phyloP scores from a whole-genome alignment of 805 yeast genomes.

The Kazachstania taianensis region DNA sequence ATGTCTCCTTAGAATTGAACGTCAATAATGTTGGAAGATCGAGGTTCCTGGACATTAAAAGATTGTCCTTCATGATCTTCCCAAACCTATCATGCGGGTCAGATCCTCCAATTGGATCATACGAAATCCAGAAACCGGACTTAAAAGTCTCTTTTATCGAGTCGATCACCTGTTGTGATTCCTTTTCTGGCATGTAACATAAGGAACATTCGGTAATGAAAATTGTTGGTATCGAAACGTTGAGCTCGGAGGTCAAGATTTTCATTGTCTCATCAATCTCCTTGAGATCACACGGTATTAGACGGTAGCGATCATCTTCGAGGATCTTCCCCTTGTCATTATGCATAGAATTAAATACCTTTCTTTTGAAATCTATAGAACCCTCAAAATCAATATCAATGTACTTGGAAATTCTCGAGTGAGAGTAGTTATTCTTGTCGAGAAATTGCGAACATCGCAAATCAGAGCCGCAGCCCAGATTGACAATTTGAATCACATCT shows the following conservation, averaged over 20 bases:
- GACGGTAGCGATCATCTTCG: conserved; percentile 18
- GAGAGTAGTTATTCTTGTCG: too few species aligned
- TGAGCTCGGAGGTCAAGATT: conserved; percentile 4
- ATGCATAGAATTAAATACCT: conserved; percentile 8
- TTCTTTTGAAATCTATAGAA: conserved; percentile 35
- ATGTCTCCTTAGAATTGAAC: conserved; percentile 31
- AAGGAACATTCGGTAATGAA: conserved; percentile 49
- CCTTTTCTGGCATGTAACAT: conserved; percentile 40
- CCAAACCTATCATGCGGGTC: conserved; percentile 36
- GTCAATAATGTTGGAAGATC: conserved; percentile 32
- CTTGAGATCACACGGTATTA: conserved; percentile 30
- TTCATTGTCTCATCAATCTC: conserved; percentile 19
- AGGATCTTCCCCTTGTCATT: conserved; percentile 4
- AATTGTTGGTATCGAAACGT: conserved; percentile 34
- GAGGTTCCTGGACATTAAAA: conserved; percentile 38
- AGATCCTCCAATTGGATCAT: conserved; percentile 53
- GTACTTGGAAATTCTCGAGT: conserved; percentile 25
- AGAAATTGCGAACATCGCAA: conserved; percentile 38
- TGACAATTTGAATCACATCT: conserved; percentile 38
- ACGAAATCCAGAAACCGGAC: conserved; percentile 31
- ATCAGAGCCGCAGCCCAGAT: conserved; percentile 64
- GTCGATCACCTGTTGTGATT: conserved; percentile 32
- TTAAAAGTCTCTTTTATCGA: conserved; percentile 24
- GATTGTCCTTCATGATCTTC: conserved; percentile 41
- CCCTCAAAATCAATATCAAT: conserved; percentile 45